These are phyloP conservation scores for Pontederia crassipes DNA, from an alignment of 176 grass and related monocot species.

Conservation along the genomic window DNA sequence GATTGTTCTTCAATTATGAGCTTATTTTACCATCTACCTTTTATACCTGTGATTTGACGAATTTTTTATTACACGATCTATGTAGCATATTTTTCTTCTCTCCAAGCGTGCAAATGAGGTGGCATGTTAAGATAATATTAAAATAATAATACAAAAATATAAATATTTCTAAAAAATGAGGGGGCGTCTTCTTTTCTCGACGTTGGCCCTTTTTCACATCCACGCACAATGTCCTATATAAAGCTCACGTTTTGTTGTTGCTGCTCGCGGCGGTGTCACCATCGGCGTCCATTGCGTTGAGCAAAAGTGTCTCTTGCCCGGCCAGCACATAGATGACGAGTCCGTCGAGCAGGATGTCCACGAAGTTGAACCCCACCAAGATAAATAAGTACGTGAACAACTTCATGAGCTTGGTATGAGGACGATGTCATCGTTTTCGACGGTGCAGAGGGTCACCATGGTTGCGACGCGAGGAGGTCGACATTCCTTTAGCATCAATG, in stretches of 20 bases:
- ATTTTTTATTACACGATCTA: too few species aligned
- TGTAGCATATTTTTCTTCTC: too few species aligned
- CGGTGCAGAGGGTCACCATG: background rate
- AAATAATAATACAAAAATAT: too few species aligned
- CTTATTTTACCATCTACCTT: too few species aligned
- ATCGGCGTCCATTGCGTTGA: background rate
- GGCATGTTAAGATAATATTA: too few species aligned
- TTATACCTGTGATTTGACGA: too few species aligned
- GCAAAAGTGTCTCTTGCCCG: background rate
- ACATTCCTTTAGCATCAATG: background rate
- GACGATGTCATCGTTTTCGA: background rate
- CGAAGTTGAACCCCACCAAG: background rate
- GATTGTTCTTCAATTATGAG: too few species aligned
- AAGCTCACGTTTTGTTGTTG: background rate
- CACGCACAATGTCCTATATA: background rate
- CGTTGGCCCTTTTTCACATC: slow-evolving; percentile 4
- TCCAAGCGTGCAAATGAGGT: too few species aligned
- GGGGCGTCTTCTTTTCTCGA: too few species aligned
- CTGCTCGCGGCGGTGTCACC: too few species aligned
- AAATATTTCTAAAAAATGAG: too few species aligned
- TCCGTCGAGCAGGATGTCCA: background rate
- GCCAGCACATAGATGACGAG: background rate
- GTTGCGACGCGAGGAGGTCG: background rate
- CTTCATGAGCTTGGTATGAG: background rate
- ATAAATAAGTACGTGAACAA: background rate